Evolutionary conservation across 495 filamentous ascomycete species (phyloP).

Genomic region (Podospora pseudoanserina): DNA sequence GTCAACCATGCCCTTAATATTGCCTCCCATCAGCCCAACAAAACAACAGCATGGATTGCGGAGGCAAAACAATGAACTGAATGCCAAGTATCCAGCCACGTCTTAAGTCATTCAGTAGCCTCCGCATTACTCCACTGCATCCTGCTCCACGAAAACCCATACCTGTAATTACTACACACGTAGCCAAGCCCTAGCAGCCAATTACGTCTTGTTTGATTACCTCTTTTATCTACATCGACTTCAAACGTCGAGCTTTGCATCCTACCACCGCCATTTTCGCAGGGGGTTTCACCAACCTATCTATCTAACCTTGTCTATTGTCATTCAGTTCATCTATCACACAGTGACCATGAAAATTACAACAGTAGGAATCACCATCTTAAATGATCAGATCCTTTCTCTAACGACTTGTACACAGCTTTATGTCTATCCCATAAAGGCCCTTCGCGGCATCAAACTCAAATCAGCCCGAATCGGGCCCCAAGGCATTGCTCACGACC

Average conservation of each 20-base stretch:
- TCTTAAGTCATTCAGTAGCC: neutral
- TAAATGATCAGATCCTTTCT: neutral
- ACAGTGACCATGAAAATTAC: slow-evolving; percentile 24
- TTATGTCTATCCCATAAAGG: slow-evolving; percentile 88
- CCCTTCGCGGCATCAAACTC: slow-evolving; percentile 63
- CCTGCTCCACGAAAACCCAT: neutral
- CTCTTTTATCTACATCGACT: neutral
- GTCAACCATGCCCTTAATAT: too few species aligned
- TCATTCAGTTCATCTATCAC: neutral
- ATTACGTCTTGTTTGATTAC: neutral
- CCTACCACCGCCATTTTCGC: neutral
- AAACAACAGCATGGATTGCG: too few species aligned
- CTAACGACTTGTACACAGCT: slow-evolving; percentile 48
- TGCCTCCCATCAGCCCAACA: too few species aligned
- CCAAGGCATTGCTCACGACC: slow-evolving; percentile 72
- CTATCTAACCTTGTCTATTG: too few species aligned
- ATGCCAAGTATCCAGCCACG: neutral
- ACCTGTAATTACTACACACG: neutral
- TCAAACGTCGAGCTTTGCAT: neutral
- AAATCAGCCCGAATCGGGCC: slow-evolving; percentile 52
- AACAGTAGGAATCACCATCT: slow-evolving; percentile 9
- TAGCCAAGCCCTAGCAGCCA: neutral
- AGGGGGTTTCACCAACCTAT: too few species aligned
- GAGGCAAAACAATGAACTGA: neutral
- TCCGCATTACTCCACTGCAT: neutral